Conservation (phyloP, 2,329 filamentous ascomycete species). For the Ploettnerulaceae sp. region DNA sequence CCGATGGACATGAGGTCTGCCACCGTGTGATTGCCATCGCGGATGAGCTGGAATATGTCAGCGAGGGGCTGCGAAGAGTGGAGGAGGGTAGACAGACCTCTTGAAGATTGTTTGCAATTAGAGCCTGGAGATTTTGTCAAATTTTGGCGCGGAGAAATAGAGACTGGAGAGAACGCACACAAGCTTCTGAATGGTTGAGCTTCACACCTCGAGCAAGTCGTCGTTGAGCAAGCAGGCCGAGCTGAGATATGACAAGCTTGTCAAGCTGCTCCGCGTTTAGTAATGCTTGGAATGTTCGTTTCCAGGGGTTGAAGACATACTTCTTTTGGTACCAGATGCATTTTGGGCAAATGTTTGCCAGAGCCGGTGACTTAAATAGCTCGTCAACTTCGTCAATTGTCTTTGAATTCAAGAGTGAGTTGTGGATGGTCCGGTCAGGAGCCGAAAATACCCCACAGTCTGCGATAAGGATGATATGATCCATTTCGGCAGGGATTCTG, state of each 20-base stretch:
- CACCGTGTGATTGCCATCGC: constrained; percentile 89
- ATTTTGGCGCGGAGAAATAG: neutral
- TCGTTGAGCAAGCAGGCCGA: constrained; percentile 81
- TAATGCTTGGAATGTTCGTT: no score
- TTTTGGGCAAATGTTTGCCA: constrained; percentile 23
- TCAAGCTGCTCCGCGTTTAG: constrained; percentile 73
- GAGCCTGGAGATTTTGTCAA: constrained; percentile 46
- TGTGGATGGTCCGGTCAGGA: neutral
- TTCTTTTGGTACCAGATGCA: constrained; percentile 48
- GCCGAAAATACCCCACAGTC: neutral
- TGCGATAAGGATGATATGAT: neutral
- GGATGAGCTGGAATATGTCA: constrained; percentile 60
- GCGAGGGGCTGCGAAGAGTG: neutral
- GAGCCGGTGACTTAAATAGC: neutral
- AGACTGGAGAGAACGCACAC: constrained; percentile 46
- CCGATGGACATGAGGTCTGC: constrained; percentile 91
- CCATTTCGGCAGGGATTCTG: constrained; percentile 5
- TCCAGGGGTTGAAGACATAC: no score
- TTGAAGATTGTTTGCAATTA: constrained; percentile 85
- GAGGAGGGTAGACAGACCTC: constrained; percentile 49
- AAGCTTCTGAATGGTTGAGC: constrained; percentile 86
- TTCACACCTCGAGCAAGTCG: constrained; percentile 82
- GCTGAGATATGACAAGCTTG: constrained; percentile 89
- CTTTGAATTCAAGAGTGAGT: constrained; percentile 8
- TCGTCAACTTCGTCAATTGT: no score